Conservation (phyloP, 805 yeast species). For the Saturnispora besseyi region DNA sequence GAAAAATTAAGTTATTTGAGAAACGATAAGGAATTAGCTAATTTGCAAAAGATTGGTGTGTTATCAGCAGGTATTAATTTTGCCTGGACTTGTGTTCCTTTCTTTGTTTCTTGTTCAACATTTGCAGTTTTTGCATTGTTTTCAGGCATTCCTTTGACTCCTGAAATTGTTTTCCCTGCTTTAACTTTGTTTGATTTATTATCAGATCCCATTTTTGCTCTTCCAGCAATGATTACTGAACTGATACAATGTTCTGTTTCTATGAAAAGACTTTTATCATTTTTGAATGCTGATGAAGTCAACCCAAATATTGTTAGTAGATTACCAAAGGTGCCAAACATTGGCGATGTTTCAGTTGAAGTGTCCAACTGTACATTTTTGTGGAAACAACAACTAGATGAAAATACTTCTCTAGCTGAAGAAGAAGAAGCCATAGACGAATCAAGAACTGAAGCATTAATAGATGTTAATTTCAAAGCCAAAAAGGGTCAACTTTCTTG, state of each 20-base stretch:
- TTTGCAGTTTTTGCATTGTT: slow-evolving; percentile 45
- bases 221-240: slow-evolving; percentile 50
- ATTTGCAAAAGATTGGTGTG: slow-evolving; percentile 40
- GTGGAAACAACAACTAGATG: slow-evolving; percentile 31
- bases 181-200: slow-evolving; percentile 50
- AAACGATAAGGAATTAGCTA: slow-evolving; percentile 48
- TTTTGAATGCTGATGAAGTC: slow-evolving; percentile 35
- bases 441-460: slow-evolving; percentile 31
- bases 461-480: slow-evolving; percentile 40
- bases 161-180: slow-evolving; percentile 64
- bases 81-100: slow-evolving; percentile 58
- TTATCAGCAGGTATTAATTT: slow-evolving; percentile 40
- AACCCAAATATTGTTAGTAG: slow-evolving; percentile 29
- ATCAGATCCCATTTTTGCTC: slow-evolving; percentile 47
- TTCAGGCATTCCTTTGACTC: slow-evolving; percentile 43
- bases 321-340: slow-evolving; percentile 16
- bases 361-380: slow-evolving; percentile 44
- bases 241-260: slow-evolving; percentile 54
- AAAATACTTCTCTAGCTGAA: slow-evolving; percentile 10
- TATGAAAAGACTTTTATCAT: slow-evolving; percentile 41
- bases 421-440: slow-evolving; percentile 23
- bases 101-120: slow-evolving; percentile 53
- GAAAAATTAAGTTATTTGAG: slow-evolving; percentile 42
- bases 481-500: slow-evolving; percentile 46
- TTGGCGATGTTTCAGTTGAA: slow-evolving; percentile 31